Conservation (phyloP, 2,329 filamentous ascomycete species). For the Mycogone perniciosa region DNA sequence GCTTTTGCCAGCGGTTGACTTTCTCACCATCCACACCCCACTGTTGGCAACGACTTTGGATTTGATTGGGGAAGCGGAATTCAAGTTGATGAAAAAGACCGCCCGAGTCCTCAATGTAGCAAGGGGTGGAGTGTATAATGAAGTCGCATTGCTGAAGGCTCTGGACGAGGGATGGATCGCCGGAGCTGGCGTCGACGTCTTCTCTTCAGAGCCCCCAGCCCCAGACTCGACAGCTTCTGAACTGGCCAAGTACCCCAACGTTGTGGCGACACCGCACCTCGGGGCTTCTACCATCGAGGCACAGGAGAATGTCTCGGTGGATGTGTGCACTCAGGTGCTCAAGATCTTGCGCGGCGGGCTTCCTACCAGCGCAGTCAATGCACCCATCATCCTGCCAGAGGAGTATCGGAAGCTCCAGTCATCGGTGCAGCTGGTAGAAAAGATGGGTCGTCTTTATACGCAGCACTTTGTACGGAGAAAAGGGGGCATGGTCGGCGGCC, state of each 20-base stretch:
- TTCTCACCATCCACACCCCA: conserved; percentile 76
- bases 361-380: conserved; percentile 72
- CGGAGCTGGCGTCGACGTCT: conserved; percentile 74
- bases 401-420: conserved; percentile 74
- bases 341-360: conserved; percentile 66
- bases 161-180: conserved; percentile 65
- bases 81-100: conserved; percentile 65
- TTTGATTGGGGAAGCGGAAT: conserved; percentile 61
- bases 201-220: conserved; percentile 63
- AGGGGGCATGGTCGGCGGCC: conserved; percentile 48
- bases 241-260: conserved; percentile 62
- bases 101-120: conserved; percentile 74
- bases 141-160: conserved; percentile 63
- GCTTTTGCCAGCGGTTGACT: conserved; percentile 63
- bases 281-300: conserved; percentile 77
- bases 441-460: conserved; percentile 72
- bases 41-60: conserved; percentile 70
- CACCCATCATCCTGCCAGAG: conserved; percentile 72
- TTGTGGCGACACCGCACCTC: conserved; percentile 73
- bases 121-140: conserved; percentile 73
- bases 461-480: conserved; percentile 56
- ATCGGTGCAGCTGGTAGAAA: conserved; percentile 69
- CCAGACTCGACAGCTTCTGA: conserved; percentile 50
- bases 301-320: conserved; percentile 76
- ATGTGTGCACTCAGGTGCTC: conserved; percentile 74